A percentile compares a stretch with the other conserved stretches of the same genome.
Evolutionary conservation across 1,284 basidiomycete species (phyloP).

Genomic region (Tetrapyrgos nigripes): DNA sequence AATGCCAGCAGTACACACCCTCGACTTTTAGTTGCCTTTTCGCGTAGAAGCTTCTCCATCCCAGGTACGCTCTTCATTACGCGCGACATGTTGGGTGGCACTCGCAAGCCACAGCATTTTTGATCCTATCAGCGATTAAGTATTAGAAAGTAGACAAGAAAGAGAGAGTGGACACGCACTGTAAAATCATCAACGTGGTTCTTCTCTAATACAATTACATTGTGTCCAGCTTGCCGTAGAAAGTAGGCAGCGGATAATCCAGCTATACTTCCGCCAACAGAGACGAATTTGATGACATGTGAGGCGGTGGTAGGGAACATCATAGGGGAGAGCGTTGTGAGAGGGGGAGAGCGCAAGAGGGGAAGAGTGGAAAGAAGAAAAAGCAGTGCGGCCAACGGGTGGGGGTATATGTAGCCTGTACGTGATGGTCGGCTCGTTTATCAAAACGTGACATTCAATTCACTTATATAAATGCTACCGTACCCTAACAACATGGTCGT

Average conservation of each 20-base stretch:
- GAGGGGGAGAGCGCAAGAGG: too few species aligned
- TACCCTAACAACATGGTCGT: too few species aligned
- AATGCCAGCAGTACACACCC: constrained; percentile 7
- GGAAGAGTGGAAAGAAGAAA: too few species aligned
- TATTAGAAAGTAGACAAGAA: neutral
- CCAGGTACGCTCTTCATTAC: constrained; percentile 8
- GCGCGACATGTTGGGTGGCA: constrained; percentile 18
- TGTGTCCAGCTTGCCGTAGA: constrained; percentile 9
- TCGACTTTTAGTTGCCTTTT: constrained; percentile 5
- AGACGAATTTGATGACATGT: constrained; percentile 15
- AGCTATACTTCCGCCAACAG: constrained; percentile 20
- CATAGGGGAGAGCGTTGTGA: too few species aligned
- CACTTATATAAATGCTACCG: too few species aligned
- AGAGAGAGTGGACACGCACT: neutral
- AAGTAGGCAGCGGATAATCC: constrained; percentile 19
- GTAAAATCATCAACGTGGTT: neutral
- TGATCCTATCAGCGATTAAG: neutral
- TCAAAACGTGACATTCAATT: too few species aligned
- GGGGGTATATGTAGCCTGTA: too few species aligned
- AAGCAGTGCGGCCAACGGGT: too few species aligned
- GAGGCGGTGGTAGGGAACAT: neutral
- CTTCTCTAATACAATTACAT: constrained; percentile 14
- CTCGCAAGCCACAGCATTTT: constrained; percentile 5
- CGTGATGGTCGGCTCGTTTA: too few species aligned
- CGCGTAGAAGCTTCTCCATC: neutral